A percentile compares a stretch with the other conserved stretches of the same genome.
Evolutionary conservation across 2,329 filamentous ascomycete species (phyloP).

Genomic region (Spiromastix sp.): DNA sequence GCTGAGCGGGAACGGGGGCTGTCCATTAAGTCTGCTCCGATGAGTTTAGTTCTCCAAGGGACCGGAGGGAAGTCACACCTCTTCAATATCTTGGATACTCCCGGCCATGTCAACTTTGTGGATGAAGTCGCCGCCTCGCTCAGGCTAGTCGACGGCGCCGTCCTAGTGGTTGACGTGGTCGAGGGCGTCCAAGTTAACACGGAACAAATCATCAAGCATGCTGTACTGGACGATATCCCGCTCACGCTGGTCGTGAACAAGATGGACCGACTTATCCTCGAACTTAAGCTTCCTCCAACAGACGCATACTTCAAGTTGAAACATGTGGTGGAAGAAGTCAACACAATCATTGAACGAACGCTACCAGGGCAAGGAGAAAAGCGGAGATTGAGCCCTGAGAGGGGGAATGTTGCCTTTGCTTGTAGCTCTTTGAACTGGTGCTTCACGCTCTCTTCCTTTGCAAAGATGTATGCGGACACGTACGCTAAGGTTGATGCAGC

Average conservation of each 20-base stretch:
- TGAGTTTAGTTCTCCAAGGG: slow-evolving; percentile 82
- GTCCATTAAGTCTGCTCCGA: slow-evolving; percentile 86
- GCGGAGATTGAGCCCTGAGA: slow-evolving; percentile 81
- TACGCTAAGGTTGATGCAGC: slow-evolving; percentile 71
- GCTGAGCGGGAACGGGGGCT: slow-evolving; percentile 82
- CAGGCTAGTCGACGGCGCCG: slow-evolving; percentile 81
- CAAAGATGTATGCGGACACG: slow-evolving; percentile 88
- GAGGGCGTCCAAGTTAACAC: slow-evolving; percentile 99
- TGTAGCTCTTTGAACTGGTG: slow-evolving; percentile 93
- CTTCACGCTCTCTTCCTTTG: slow-evolving; percentile 87
- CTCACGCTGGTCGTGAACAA: slow-evolving; percentile 92
- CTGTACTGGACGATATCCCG: slow-evolving; percentile 78
- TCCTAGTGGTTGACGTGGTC: slow-evolving; percentile 88
- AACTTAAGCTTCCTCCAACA: slow-evolving; percentile 84
- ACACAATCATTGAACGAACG: slow-evolving; percentile 84
- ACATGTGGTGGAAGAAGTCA: slow-evolving; percentile 97
- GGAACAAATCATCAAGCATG: slow-evolving; percentile 94
- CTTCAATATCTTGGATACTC: slow-evolving; percentile 90
- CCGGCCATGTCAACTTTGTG: slow-evolving; percentile 96
- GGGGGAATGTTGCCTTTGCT: slow-evolving; percentile 95
- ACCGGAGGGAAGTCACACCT: slow-evolving; percentile 92
- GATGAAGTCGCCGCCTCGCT: slow-evolving; percentile 89
- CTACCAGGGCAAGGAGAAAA: slow-evolving; percentile 70
- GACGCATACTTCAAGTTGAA: slow-evolving; percentile 99
- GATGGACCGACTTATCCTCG: slow-evolving; percentile 87